Percentiles rank a stretch among this genome's conserved stretches.
These are phyloP conservation scores for Funneliformis caledonium DNA, from an alignment of 371 early-diverging fungal genomes.

Conservation along the genomic window DNA sequence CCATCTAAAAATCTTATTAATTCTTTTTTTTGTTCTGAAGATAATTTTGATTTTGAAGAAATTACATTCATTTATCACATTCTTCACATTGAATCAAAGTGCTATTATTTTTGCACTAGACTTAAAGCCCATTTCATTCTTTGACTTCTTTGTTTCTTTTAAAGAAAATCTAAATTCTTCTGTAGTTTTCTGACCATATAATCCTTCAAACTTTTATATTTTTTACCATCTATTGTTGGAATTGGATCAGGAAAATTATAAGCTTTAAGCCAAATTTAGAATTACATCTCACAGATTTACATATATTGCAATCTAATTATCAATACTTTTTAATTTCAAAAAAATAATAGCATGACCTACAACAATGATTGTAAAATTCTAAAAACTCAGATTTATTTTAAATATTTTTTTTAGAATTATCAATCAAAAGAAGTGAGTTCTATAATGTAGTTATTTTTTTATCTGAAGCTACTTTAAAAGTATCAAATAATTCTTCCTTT, in stretches of 20 bases:
- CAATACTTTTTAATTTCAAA: conserved; percentile 2
- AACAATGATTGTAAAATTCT: background rate
- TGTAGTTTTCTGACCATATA: no score
- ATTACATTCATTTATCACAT: no score
- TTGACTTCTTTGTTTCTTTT: no score
- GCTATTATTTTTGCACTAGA: no score
- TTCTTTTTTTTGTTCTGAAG: no score
- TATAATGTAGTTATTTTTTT: background rate
- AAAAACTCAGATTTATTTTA: background rate
- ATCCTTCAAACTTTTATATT: no score
- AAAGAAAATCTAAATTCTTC: no score
- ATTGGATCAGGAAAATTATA: background rate
- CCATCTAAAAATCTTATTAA: no score
- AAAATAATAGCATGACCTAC: background rate
- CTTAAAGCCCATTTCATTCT: no score
- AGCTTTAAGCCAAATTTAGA: background rate
- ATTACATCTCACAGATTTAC: background rate
- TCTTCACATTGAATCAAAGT: no score
- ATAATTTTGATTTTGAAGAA: no score
- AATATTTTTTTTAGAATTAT: background rate
- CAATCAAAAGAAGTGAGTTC: background rate
- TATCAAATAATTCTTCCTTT: no score
- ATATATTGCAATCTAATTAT: background rate
- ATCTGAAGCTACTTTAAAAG: background rate
- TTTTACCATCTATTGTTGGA: background rate